Conservation (phyloP, 495 filamentous ascomycete species). For the Viridothelium virens region DNA sequence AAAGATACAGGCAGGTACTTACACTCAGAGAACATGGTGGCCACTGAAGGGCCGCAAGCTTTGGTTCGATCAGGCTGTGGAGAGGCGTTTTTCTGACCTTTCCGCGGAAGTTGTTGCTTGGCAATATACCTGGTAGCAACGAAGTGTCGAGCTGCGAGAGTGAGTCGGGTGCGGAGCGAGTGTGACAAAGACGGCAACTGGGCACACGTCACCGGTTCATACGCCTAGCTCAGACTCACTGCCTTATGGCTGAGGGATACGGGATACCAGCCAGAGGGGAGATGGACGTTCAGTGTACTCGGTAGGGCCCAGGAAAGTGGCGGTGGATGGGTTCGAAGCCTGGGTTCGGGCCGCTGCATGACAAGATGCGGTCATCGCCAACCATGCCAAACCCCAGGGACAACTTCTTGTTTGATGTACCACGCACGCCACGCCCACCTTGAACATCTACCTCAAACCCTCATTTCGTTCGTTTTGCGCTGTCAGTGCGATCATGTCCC, state of each 20-base stretch:
- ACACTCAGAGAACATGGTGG: slow-evolving; percentile 96
- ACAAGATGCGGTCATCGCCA: slow-evolving; percentile 1
- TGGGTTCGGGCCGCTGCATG: slow-evolving; percentile 3
- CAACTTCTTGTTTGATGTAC: background rate
- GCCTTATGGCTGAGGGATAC: background rate
- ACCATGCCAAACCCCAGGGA: background rate
- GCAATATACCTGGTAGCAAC: background rate
- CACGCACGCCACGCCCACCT: background rate
- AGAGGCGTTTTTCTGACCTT: background rate
- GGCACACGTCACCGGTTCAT: background rate
- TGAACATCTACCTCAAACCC: too few relatives aligned
- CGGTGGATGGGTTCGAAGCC: slow-evolving; percentile 1
- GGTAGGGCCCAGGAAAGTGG: background rate
- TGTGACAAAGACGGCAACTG: background rate
- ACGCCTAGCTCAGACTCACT: background rate
- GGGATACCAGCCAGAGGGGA: too few relatives aligned
- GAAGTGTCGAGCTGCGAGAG: slow-evolving; percentile 6
- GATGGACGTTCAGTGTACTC: too few relatives aligned
- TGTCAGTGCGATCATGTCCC: slow-evolving; percentile 29
- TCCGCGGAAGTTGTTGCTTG: background rate
- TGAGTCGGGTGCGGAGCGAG: slow-evolving; percentile 3
- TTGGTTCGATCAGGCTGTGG: background rate
- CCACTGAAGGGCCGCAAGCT: background rate
- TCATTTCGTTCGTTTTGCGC: slow-evolving; percentile 1
- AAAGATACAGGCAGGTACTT: slow-evolving; percentile 38